Conservation (phyloP, 139 green algal species). For the Pleodorina starrii region DNA sequence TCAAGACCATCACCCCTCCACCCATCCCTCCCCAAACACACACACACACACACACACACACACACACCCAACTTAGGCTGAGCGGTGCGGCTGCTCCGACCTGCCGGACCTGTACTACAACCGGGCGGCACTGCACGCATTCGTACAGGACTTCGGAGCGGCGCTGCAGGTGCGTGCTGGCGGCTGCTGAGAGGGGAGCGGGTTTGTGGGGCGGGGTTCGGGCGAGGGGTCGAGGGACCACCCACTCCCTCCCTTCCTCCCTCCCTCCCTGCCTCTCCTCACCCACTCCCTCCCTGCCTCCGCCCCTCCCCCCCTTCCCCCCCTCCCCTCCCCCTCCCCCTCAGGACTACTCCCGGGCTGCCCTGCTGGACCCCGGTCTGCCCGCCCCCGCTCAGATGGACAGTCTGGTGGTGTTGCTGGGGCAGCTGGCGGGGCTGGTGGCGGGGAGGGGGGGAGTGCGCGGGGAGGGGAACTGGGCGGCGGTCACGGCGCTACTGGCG, state of each 20-base stretch:
- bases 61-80: conserved; percentile 39
- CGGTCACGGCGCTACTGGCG: conserved; percentile 46
- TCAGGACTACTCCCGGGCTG: conserved; percentile 35
- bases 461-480: background rate
- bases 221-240: no score
- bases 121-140: conserved; percentile 48
- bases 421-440: conserved; percentile 48
- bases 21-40: no score
- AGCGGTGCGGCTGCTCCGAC: conserved; percentile 47
- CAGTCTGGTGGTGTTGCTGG: conserved; percentile 34
- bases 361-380: conserved; percentile 37
- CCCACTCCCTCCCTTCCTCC: background rate
- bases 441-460: background rate
- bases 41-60: no score
- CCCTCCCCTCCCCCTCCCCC: background rate
- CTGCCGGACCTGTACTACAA: conserved; percentile 58
- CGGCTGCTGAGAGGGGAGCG: no score
- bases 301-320: background rate
- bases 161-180: conserved; percentile 46
- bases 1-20: no score
- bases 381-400: conserved; percentile 22
- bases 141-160: conserved; percentile 43
- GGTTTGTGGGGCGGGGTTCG: no score
- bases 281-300: background rate
- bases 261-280: background rate